Base-by-base conservation (phyloP, 2,329 filamentous ascomycete species). In the Aspergillus pseudoglaucus region DNA sequence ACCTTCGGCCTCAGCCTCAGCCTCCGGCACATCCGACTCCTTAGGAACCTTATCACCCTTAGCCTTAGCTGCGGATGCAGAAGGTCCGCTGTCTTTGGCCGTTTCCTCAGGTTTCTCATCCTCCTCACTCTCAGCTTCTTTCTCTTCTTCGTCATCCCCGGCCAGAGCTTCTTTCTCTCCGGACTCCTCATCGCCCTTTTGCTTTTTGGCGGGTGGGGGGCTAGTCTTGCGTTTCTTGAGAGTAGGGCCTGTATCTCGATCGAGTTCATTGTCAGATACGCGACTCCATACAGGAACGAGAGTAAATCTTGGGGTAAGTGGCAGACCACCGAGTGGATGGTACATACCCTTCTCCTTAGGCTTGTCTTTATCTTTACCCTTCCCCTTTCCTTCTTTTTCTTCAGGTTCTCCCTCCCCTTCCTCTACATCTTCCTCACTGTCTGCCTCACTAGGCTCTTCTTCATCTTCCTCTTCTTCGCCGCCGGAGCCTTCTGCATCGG, bases 21-120 rank as follows among this genome's bases (percentile, higher is more conserved):
- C 59, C 51, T 72, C 69, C 42, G 62, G 43, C 15, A 57, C 37
- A 39, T 57, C 53, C 4, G 54, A 49, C 46, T 65, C 62, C 54
- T 64, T 61, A 10, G 61, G 59, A 47, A 62, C 55, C 42, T 47
- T 50, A 14, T 40, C 54, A 20, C 53, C 64, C 63, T 65, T 70
- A 8, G 52, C 61, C 54, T 63, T 64, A 17, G 60, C 59, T 22
- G 64, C 69, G 25, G 59, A 51, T 1, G 59, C 59, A 50, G 65
- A 59, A 48, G 67, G 64, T 4, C 52, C 65, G 46, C 64, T 65
- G 20, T 53, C 55, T 52, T 65, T 59, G 8, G 64, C 63, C 3
- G 66, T 66, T 10, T 62, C 60, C 27, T 56, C 56, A 10, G 50
- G 49, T 6, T 47, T 60, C 17, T 66, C 58, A n/a, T 62, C 58